Base-by-base conservation (phyloP, 306 rosid genomes). In the Citrullus mucosospermus region DNA sequence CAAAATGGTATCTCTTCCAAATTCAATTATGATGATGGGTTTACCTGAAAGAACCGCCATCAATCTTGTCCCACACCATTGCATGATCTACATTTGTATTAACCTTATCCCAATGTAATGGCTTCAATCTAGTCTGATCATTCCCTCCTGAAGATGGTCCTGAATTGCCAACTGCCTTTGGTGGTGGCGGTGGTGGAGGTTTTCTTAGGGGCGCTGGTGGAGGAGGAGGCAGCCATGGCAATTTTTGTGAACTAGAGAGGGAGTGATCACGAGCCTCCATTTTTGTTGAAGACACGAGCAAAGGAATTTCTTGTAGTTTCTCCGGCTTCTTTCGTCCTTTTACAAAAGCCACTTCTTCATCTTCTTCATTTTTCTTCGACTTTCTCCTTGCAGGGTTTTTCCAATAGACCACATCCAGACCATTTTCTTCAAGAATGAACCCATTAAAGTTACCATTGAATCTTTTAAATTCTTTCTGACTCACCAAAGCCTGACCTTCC, bases 91-190 rank as follows among this genome's bases (percentile, higher is more conserved):
- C 93, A 79, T 82, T 89, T 6, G 97, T 92, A 46, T 66, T 81
- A 63, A 92, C 96, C 86, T 93, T 93, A 84, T 93, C 98, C 98
- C 98, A 92, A 66, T 90, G 97, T 69, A 93, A 84, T 50, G 96
- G 97, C 85, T 92, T 93, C 81, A 92, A 80, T 89, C 81, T 92
- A 46, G 53, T 43, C n/a, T 78, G 39, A 78, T 62, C 68, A 46
- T 62, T 48, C 22, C 59, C 44, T 51, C 44, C n/a, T 3, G 15
- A 73, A 73, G 77, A 73, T 48, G 18, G 20, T 30, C 41, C 59
- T 48, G 59, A 30, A 44, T 44, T 69, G 30, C 10, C 38, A 6
- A 43, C 76, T 22, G n/a, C 76, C 56, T 79, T 75, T 4, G 79
- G 38, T 38, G 55, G 70, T 2, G 82, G 69, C 34, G 88, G 82